Evolutionary conservation across 306 rosid genomes (phyloP).

Genomic region (Cucumis cinereus): DNA sequence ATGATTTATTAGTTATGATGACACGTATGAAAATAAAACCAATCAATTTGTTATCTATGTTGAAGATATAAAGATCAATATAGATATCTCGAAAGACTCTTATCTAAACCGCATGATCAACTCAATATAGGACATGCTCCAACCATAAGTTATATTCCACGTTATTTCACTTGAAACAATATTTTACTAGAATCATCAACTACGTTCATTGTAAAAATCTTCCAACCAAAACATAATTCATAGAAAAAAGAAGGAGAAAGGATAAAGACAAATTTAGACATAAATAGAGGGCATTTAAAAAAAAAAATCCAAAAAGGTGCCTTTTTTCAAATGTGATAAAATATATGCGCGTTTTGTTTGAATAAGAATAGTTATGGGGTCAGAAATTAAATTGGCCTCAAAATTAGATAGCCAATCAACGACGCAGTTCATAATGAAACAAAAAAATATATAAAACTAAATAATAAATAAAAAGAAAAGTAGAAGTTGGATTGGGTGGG

Average conservation of each 20-base stretch:
- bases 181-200: too few species aligned
- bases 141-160: too few species aligned
- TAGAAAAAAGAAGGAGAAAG: neutral
- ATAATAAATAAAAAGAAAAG: neutral
- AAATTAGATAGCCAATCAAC: neutral
- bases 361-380: neutral
- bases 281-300: neutral
- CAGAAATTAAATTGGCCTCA: neutral
- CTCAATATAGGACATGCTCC: too few species aligned
- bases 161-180: too few species aligned
- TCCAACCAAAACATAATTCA: neutral
- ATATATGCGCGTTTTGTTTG: neutral
- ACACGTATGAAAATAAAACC: too few species aligned
- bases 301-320: neutral
- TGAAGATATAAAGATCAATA: too few species aligned
- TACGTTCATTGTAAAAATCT: neutral
- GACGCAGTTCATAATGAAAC: neutral
- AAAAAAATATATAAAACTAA: neutral
- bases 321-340: neutral
- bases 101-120: too few species aligned
- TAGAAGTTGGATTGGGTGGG: neutral
- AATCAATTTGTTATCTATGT: too few species aligned
- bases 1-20: too few species aligned
- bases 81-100: too few species aligned
- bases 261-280: neutral